phyloP scores from a whole-genome alignment of 176 grass and related monocot species.

The Zoysia japonica region DNA sequence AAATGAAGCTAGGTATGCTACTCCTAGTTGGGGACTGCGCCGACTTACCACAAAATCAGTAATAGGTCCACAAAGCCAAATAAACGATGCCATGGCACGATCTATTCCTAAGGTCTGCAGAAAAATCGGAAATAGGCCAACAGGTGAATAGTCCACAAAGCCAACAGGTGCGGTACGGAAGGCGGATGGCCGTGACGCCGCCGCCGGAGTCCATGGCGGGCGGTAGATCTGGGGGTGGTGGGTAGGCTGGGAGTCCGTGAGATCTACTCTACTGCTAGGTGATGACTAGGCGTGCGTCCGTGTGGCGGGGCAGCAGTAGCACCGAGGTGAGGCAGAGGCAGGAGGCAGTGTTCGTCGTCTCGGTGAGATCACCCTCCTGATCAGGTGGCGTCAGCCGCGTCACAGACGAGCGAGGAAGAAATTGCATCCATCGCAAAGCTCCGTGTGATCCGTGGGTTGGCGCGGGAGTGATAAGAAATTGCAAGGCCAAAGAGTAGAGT shows the following conservation, averaged over 20 bases:
- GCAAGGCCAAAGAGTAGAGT: too few relatives aligned
- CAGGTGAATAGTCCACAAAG: background rate
- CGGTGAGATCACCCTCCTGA: too few relatives aligned
- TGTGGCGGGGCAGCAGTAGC: background rate
- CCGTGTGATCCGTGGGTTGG: too few relatives aligned
- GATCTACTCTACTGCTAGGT: background rate
- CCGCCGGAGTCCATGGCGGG: conserved; percentile 55
- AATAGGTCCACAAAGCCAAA: conserved; percentile 96
- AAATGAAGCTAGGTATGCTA: background rate
- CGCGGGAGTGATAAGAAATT: too few relatives aligned
- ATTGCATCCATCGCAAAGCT: too few relatives aligned
- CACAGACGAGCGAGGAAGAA: too few relatives aligned
- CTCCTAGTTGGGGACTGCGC: too few relatives aligned
- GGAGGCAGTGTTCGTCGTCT: too few relatives aligned
- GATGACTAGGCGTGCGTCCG: background rate
- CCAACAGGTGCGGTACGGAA: conserved; percentile 56
- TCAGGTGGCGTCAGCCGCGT: too few relatives aligned
- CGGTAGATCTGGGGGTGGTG: conserved; percentile 43
- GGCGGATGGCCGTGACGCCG: conserved; percentile 48
- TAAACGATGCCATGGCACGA: conserved; percentile 91
- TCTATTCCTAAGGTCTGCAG: conserved; percentile 98
- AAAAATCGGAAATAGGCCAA: background rate
- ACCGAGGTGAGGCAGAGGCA: too few relatives aligned
- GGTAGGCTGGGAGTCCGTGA: background rate
- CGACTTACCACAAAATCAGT: conserved; percentile 93